Percentiles rank a stretch among this genome's conserved stretches.
phyloP scores from a whole-genome alignment of 2,329 filamentous ascomycete genomes.

The Mollisia scopiformis region DNA sequence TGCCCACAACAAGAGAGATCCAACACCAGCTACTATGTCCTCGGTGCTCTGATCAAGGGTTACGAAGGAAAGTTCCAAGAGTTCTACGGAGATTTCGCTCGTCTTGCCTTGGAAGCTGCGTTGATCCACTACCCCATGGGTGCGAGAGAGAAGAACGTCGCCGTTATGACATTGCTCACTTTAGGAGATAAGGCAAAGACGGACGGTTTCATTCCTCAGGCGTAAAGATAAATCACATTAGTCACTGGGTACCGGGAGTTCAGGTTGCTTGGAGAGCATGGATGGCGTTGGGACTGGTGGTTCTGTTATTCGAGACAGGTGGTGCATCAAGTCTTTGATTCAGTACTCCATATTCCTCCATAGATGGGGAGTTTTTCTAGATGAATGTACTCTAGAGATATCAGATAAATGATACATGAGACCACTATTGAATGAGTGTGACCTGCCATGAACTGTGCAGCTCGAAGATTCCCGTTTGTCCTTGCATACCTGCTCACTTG shows the following conservation, averaged over 20 bases:
- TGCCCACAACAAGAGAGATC: conserved; percentile 69
- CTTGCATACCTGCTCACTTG: no score
- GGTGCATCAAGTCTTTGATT: background rate
- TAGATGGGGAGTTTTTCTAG: background rate
- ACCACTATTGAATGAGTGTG: no score
- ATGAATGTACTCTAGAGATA: background rate
- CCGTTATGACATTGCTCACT: conserved; percentile 54
- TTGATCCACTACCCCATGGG: conserved; percentile 73
- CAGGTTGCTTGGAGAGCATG: background rate
- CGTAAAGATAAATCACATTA: background rate
- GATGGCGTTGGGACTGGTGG: background rate
- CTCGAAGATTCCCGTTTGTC: no score
- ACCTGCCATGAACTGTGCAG: no score
- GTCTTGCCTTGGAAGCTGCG: conserved; percentile 71
- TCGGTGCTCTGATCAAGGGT: conserved; percentile 72
- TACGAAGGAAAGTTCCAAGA: conserved; percentile 75
- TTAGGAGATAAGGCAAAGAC: conserved; percentile 54
- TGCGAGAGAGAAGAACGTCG: conserved; percentile 49
- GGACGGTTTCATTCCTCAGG: background rate
- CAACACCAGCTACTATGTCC: conserved; percentile 73
- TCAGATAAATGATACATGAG: background rate
- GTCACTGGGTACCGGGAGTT: background rate
- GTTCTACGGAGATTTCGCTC: conserved; percentile 78
- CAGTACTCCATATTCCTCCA: background rate
- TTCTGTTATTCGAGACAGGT: background rate